Conservation (phyloP, 345 rosid genomes). For the Eucalyptus polybractea region DNA sequence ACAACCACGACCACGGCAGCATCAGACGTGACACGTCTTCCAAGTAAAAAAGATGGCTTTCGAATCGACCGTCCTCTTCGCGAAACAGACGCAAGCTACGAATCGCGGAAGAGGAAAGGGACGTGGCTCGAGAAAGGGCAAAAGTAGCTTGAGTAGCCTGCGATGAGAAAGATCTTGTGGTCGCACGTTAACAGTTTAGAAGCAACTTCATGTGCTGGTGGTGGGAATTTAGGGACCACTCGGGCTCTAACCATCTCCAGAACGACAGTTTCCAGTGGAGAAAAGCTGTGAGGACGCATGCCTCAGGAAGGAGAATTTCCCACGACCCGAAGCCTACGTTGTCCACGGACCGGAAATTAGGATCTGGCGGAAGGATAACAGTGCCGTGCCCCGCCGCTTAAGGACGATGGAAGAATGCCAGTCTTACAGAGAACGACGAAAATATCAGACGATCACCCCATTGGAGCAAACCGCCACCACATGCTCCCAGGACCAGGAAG, state of each 20-base stretch:
- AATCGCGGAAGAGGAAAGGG: not conserved
- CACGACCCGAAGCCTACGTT: not conserved
- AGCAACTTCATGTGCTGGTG: not conserved
- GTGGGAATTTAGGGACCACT: not conserved
- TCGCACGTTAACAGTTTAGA: not conserved
- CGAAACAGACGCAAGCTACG: not conserved
- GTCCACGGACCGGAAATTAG: not conserved
- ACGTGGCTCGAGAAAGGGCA: not conserved
- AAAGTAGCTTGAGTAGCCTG: not conserved
- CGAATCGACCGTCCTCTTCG: not conserved
- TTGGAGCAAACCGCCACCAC: not conserved
- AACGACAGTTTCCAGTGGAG: not conserved
- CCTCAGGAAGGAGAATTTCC: not conserved
- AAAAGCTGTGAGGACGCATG: not conserved
- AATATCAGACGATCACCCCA: not conserved
- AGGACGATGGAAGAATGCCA: not conserved
- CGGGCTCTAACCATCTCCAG: not conserved
- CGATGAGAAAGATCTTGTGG: not conserved
- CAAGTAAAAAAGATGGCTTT: not conserved
- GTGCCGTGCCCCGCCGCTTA: not conserved
- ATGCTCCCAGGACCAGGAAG: not conserved
- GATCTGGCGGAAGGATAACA: not conserved
- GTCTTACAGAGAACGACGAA: not conserved
- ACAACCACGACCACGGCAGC: not conserved
- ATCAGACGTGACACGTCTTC: not conserved